These are phyloP conservation scores for Coniferiporia sulphurascens DNA, from an alignment of 1,284 basidiomycete species.

Conservation along the genomic window DNA sequence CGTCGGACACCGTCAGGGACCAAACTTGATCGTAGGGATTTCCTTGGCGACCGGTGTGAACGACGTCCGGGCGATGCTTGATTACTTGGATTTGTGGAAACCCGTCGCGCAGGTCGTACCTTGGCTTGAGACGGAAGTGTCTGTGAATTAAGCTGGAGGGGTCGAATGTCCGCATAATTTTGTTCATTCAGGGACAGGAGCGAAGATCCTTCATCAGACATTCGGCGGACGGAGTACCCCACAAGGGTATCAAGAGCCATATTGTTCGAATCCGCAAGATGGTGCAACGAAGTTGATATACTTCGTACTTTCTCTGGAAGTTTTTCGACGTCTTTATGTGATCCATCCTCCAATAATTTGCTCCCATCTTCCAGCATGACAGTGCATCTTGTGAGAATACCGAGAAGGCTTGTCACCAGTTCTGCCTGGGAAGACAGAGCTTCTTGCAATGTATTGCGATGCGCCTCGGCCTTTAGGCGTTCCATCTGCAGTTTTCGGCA, in stretches of 20 bases:
- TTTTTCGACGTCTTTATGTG: conserved; percentile 39
- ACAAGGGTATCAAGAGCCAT: conserved; percentile 58
- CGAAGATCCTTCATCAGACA: conserved; percentile 34
- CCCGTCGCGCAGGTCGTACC: conserved; percentile 38
- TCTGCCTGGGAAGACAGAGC: conserved; percentile 64
- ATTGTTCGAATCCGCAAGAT: conserved; percentile 63
- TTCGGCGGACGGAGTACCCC: conserved; percentile 60
- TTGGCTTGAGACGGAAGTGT: conserved; percentile 41
- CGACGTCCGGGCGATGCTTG: conserved; percentile 31
- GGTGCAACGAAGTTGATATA: conserved; percentile 47
- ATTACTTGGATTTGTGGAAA: conserved; percentile 43
- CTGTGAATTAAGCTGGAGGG: conserved; percentile 34
- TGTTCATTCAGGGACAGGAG: conserved; percentile 46
- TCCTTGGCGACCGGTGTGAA: conserved; percentile 52
- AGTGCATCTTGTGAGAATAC: conserved; percentile 77
- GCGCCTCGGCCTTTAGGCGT: conserved; percentile 61
- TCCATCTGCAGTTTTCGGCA: conserved; percentile 72
- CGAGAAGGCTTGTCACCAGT: conserved; percentile 64
- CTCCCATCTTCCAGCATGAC: conserved; percentile 68
- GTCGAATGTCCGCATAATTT: conserved; percentile 29
- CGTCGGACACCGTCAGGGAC: conserved; percentile 36
- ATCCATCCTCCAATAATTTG: conserved; percentile 42
- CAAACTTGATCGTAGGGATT: conserved; percentile 64
- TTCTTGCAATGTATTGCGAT: conserved; percentile 62
- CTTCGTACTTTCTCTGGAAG: conserved; percentile 36